Percentiles rank a stretch among this genome's conserved stretches.
phyloP scores from a whole-genome alignment of 192 early-diverging fungal genomes.

The Diversispora epigaea region DNA sequence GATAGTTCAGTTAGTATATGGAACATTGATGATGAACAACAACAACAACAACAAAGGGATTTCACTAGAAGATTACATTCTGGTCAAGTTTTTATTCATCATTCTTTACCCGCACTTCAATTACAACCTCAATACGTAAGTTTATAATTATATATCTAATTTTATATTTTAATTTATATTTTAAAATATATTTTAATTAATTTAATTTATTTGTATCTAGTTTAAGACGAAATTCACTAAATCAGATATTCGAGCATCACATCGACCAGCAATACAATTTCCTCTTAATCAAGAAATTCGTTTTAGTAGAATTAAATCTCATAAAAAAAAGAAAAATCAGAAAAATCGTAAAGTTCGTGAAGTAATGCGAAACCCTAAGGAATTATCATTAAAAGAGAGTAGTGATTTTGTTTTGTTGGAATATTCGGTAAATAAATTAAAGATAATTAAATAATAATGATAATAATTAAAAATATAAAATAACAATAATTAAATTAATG shows the following conservation, averaged over 20 bases:
- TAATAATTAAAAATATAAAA: too few species aligned
- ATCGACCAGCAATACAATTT: constrained; percentile 79
- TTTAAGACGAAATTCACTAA: constrained; percentile 84
- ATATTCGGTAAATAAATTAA: constrained; percentile 63
- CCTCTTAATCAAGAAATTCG: constrained; percentile 55
- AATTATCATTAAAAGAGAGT: constrained; percentile 87
- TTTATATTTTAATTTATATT: too few species aligned
- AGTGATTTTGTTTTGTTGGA: constrained; percentile 82
- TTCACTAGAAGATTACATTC: constrained; percentile 84
- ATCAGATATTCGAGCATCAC: constrained; percentile 82
- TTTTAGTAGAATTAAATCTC: constrained; percentile 74
- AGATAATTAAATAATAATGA: not conserved
- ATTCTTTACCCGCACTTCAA: constrained; percentile 83
- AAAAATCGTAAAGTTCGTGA: constrained; percentile 67
- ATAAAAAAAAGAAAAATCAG: constrained; percentile 74
- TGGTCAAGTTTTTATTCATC: constrained; percentile 80
- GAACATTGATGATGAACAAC: constrained; percentile 46
- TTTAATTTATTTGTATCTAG: too few species aligned
- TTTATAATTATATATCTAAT: too few species aligned
- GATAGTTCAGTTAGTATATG: not conserved
- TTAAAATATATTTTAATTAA: too few species aligned
- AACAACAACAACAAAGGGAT: too few species aligned
- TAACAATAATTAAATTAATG: too few species aligned
- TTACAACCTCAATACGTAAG: constrained; percentile 73
- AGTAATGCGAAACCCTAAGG: constrained; percentile 77